A percentile compares a stretch with the other conserved stretches of the same genome.
Conservation (phyloP, 164 flowering plant species). For the grape (Vitis vinifera) region ASM3070453v1 NC_081822.1:627501-628000, state of each 20-base stretch:
- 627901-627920: no score
- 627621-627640: neutral
- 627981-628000: no score
- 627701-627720: no score
- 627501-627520: neutral
- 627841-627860: neutral
- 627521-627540: conserved; percentile 16
- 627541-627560: conserved; percentile 11
- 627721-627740: neutral
- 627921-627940: no score
- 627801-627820: neutral
- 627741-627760: conserved; percentile 22
- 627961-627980: no score
- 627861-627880: no score
- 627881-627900: no score
- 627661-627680: neutral
- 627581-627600: conserved; percentile 11
- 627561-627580: conserved; percentile 18
- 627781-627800: conserved; percentile 44
- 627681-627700: neutral
- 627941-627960: no score
- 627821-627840: neutral
- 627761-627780: conserved; percentile 28
- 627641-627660: no score
- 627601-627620: neutral